Evolutionary conservation across 176 grass and related monocot genomes (phyloP), one percentile per base, ranked within the genome.

Genomic region (Aegilops umbellulata): DNA sequence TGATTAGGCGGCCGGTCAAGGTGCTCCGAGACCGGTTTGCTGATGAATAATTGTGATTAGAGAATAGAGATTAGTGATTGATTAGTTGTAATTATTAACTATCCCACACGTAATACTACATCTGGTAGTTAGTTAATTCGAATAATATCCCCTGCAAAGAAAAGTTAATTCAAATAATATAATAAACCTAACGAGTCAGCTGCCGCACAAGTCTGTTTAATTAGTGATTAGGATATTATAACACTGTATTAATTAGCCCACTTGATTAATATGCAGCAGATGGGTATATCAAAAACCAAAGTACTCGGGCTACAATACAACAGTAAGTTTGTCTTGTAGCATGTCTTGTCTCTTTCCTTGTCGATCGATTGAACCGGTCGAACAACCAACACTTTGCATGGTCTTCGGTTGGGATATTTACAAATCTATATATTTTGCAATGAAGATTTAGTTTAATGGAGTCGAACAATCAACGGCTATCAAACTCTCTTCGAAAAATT

Each of bases 191-290:
- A 42, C 44, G 7, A 14, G 68, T 34, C 34, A 81, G 55, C 60
- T 15, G 34, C 20, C 8, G 39, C n/a, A n/a, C 6, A 27, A 15
- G n/a, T 64, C 63, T 25, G 2, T 16, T 16, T 51, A 16, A 63
- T 55, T 29, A 39, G n/a, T 65, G 12, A 30, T 84, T 82, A 46
- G 31, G 22, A 36, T 13, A 60, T 82, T 72, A 73, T 29, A 83
- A 41, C 39, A 10, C 10, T 10, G 10, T 70, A 15, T 22, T 49
- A 16, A 49, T 16, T 49, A 42, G 15, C 19, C 63, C 55, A 0
- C 34, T 32, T 15, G 46, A 73, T 25, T 73, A 74, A 24, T 74
- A 14, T 13, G 41, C 44, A 74, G 46, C 10, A 17, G 61, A 62
- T 25, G 9, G 22, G 20, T 29, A 0, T 5, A 32, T n/a, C 49